These are phyloP conservation scores for Lactarius psammicola DNA, from an alignment of 768 basidiomycete species.

Conservation along the genomic window DNA sequence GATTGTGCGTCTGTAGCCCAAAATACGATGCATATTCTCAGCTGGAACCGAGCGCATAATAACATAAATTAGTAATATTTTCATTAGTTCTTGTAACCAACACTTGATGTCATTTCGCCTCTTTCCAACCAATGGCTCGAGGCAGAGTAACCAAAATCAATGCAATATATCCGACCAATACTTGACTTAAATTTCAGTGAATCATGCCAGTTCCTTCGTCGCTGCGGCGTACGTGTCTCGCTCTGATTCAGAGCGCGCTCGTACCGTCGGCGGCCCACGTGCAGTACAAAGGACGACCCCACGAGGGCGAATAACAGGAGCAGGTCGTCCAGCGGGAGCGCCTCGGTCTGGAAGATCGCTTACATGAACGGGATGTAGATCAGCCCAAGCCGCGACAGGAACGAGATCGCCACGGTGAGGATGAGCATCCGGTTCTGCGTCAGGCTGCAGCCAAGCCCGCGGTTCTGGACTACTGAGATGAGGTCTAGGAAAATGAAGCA, in stretches of 20 bases:
- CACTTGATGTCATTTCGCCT: no score
- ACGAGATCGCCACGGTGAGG: constrained; percentile 82
- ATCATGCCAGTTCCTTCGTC: constrained; percentile 56
- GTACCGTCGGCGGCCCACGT: constrained; percentile 76
- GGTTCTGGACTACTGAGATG: constrained; percentile 91
- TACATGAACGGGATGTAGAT: constrained; percentile 93
- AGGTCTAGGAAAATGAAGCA: constrained; percentile 97
- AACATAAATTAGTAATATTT: no score
- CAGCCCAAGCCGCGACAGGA: constrained; percentile 77
- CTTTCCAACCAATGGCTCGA: no score
- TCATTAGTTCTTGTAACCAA: no score
- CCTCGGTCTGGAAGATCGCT: constrained; percentile 89
- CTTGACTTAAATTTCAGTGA: neutral
- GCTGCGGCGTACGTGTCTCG: constrained; percentile 47
- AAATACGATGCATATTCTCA: no score
- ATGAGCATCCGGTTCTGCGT: constrained; percentile 88
- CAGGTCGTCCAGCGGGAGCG: constrained; percentile 67
- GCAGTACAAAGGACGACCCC: constrained; percentile 59
- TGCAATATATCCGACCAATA: neutral
- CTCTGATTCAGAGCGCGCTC: constrained; percentile 64
- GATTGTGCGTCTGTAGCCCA: no score
- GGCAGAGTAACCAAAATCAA: neutral
- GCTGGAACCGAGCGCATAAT: no score
- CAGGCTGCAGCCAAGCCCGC: constrained; percentile 82
- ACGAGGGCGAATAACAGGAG: constrained; percentile 67